Evolutionary conservation across 1,139 yeast genomes (phyloP).

Genomic region (Sugiyamaella pinicola): DNA sequence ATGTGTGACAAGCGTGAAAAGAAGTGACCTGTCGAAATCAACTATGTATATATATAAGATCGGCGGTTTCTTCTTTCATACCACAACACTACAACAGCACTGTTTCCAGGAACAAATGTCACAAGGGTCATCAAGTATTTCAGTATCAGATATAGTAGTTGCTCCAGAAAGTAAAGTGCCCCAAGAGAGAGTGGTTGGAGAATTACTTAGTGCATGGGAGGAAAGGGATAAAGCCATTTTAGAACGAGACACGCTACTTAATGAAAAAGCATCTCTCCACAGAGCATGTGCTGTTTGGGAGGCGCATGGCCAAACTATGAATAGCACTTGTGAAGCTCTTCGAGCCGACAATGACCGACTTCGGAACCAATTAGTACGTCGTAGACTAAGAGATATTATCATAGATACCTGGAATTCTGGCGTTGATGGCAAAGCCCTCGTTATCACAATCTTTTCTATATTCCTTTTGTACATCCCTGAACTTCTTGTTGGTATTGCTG

Average conservation of each 20-base stretch:
- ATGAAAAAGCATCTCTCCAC: not conserved
- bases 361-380: not conserved
- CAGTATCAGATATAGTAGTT: not conserved
- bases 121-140: not conserved
- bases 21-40: not conserved
- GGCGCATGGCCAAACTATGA: not conserved
- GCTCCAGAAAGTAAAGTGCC: not conserved
- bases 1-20: too few species aligned
- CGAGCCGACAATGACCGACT: slow-evolving; percentile 6
- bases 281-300: slow-evolving; percentile 8
- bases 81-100: not conserved
- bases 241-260: not conserved
- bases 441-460: slow-evolving; percentile 1
- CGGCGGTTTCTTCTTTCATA: not conserved
- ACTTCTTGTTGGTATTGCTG: slow-evolving; percentile 5
- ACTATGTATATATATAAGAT: not conserved
- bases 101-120: not conserved
- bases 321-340: not conserved
- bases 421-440: slow-evolving; percentile 7
- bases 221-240: slow-evolving; percentile 6
- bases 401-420: slow-evolving; percentile 8
- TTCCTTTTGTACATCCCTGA: slow-evolving; percentile 8
- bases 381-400: slow-evolving; percentile 3
- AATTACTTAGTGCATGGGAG: not conserved
- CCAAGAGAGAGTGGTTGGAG: not conserved